phyloP scores from a whole-genome alignment of 257 asterid species.

The Jaltomata sinuosa region DNA sequence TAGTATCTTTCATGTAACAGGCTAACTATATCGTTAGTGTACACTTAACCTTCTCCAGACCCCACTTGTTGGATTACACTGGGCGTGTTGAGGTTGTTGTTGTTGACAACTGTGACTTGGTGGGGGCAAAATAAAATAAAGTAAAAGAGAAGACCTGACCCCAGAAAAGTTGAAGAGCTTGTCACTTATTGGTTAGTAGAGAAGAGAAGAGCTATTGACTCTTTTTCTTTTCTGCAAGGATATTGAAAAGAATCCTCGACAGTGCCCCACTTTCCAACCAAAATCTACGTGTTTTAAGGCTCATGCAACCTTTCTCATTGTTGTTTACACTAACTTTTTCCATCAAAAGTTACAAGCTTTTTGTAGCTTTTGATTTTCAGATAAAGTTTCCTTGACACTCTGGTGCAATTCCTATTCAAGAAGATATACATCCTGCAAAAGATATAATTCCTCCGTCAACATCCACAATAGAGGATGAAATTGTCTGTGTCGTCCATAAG shows the following conservation, averaged over 20 bases:
- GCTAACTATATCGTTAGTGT: no score
- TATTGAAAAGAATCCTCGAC: conserved; percentile 6
- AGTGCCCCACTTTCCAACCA: conserved; percentile 56
- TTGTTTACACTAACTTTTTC: conserved; percentile 17
- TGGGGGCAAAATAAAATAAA: background rate
- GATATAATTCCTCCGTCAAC: conserved; percentile 2
- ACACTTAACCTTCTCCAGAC: no score
- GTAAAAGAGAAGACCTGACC: background rate
- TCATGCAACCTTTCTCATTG: conserved; percentile 32
- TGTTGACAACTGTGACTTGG: background rate
- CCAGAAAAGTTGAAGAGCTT: conserved; percentile 8
- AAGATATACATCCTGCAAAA: conserved; percentile 13
- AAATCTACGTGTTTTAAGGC: conserved; percentile 50
- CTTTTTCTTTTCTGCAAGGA: conserved; percentile 8
- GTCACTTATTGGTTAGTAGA: background rate
- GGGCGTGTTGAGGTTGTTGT: no score
- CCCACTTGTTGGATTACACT: no score
- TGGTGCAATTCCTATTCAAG: conserved; percentile 52
- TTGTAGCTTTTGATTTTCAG: conserved; percentile 25
- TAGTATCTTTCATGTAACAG: no score
- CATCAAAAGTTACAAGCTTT: conserved; percentile 34
- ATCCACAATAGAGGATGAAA: no score
- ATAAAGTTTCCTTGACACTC: conserved; percentile 5
- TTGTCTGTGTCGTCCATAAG: background rate
- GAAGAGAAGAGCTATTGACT: conserved; percentile 13